Evolutionary conservation across 208 protist genomes (phyloP).

Genomic region (Wallacemonas sp.): DNA sequence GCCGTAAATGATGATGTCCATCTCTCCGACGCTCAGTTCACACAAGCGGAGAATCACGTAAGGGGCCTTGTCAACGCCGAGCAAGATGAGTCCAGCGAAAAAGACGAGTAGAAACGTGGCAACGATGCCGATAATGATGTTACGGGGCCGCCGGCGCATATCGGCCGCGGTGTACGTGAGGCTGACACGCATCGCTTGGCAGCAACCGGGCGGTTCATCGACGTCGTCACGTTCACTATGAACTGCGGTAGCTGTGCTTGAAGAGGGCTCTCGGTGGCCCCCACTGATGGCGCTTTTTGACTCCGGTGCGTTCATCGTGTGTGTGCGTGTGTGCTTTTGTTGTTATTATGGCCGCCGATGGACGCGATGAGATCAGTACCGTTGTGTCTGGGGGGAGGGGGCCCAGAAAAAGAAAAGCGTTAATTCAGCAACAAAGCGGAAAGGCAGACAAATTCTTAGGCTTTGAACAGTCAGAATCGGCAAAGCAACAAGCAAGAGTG

Average conservation of each 20-base stretch:
- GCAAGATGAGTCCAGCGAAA: conserved; percentile 57
- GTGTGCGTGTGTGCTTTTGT: too few relatives aligned
- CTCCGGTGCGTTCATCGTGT: too few relatives aligned
- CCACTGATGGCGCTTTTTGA: too few relatives aligned
- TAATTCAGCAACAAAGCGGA: too few relatives aligned
- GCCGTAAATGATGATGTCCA: conserved; percentile 62
- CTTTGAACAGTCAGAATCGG: too few relatives aligned
- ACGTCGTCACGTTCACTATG: too few relatives aligned
- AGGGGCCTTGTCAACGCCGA: conserved; percentile 60
- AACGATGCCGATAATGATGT: conserved; percentile 58
- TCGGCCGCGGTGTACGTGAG: conserved; percentile 54
- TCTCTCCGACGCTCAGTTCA: conserved; percentile 65
- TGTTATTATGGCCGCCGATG: too few relatives aligned
- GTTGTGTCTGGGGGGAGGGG: too few relatives aligned
- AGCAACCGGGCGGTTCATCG: background rate
- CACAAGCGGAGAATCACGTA: conserved; percentile 71
- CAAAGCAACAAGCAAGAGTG: too few relatives aligned
- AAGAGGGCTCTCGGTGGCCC: background rate
- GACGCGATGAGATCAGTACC: too few relatives aligned
- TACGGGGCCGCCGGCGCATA: conserved; percentile 51
- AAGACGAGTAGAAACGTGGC: conserved; percentile 67
- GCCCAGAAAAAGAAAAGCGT: too few relatives aligned
- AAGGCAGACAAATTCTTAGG: too few relatives aligned
- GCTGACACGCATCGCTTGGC: conserved; percentile 32
- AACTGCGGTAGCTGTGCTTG: background rate